Evolutionary conservation across 352 stramenopile species (phyloP), one percentile per base, ranked within the genome.

Genomic region (Vaucheria bursata): DNA sequence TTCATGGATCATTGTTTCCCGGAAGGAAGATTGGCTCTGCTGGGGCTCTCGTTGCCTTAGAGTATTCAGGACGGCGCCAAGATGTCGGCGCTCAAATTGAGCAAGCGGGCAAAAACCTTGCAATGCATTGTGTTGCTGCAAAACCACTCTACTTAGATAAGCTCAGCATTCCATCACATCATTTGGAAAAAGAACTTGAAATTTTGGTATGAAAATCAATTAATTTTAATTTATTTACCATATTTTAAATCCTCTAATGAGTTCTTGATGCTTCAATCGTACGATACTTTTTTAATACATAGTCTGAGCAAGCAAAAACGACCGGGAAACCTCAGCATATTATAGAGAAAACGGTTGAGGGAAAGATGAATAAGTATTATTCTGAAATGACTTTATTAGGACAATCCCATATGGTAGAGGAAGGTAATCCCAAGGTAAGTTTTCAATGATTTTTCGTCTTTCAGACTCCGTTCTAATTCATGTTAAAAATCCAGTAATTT

Each of bases 71-170:
- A n/a, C n/a, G n/a, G n/a, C n/a, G n/a, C n/a, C n/a, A n/a, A n/a
- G 82, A 91, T 79, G 90, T 85, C 74, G 64, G 35, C 7, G 66
- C 78, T 39, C 85, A 83, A 3, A 86, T 95, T 1, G 85, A 90
- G 74, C 86, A 90, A 40, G 85, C 92, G 1, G 93, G 91, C 35
- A 95, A 96, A 80, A 93, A 91, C 78, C 84, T 98, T 52, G 93
- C 93, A 29, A 98, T 98, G 93, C 93, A 98, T 85, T 89, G 97
- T 73, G 93, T 97, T 25, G 93, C 93, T 12, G 91, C 92, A 64
- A 94, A 93, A 79, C 93, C 93, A 64, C 85, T 86, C 18, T 98
- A 95, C 85, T 82, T 97, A 29, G 89, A 89, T 85, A 85, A 88
- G n/a, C 88, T 91, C n/a, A 82, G 79, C 31, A 90, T 97, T 37